Base-by-base conservation (phyloP, 1,284 basidiomycete species). In the Athelia psychrophila region DNA sequence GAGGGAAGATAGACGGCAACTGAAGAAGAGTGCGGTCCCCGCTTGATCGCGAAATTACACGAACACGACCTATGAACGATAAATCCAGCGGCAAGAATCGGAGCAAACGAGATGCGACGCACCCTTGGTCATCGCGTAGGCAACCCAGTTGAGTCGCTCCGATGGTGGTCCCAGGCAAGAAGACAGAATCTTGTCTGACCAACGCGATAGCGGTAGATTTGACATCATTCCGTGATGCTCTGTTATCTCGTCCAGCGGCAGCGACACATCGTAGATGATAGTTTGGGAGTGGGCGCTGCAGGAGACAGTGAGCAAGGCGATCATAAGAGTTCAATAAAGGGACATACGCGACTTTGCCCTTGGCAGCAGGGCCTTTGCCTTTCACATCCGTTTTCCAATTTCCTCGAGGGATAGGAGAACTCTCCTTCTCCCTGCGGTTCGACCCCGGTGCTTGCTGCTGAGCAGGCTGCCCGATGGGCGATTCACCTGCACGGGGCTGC, bases 111-210 rank as follows among this genome's bases (percentile, higher is more conserved):
- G 20, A 46, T 46, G 23, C 25, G 19, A 59, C 65, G 2, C 52
- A 81, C 86, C 88, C 70, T 86, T 84, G n/a, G 86, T 91, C 91
- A 93, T 92, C 19, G 88, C 89, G 62, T 93, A 93, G 13, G 90
- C 89, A 54, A 93, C 90, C 87, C 89, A 92, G 61, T n/a, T 89
- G 86, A 5, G 88, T 91, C 10, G 88, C 89, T 10, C 89, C 90
- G 51, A 93, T 92, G 25, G 90, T 93, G 12, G 86, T 86, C 9
- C 90, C 90, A 49, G 86, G 86, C 49, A 90, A 70, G 71, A 91
- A 92, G 22, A 86, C 79, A 13, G 88, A 73, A 56, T 91, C 90
- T 58, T 92, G 87, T 65, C 84, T 87, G 61, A 92, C 88, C 40
- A 91, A 75, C 18, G 90, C 89, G 53, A 93, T 92, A 4, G 90